A percentile compares a stretch with the other conserved stretches of the same genome.
Conservation (phyloP, 345 rosid species). For the Rhizophora apiculata region DNA sequence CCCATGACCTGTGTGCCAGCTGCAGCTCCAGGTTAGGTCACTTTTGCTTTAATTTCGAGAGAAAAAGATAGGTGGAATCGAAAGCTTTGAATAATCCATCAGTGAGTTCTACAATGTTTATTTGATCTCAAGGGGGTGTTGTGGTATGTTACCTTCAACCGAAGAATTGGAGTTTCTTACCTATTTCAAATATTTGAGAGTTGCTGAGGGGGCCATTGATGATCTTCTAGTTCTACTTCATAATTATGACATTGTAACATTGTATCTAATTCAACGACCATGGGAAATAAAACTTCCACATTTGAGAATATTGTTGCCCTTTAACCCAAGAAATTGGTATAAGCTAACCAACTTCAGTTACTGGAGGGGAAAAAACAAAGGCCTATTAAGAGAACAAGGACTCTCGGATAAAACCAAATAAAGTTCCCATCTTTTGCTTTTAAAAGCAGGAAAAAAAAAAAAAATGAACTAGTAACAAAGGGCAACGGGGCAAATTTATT, state of each 20-base stretch:
- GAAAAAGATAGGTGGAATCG: too few species aligned
- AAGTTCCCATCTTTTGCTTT: constrained; percentile 9
- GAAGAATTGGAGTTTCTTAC: too few species aligned
- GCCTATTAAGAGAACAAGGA: background rate
- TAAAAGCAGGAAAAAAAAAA: background rate
- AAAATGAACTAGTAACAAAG: too few species aligned
- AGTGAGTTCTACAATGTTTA: too few species aligned
- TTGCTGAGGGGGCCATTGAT: too few species aligned
- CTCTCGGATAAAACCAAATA: background rate
- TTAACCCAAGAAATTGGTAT: background rate
- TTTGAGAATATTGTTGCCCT: background rate
- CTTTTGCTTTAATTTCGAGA: background rate
- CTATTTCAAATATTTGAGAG: too few species aligned
- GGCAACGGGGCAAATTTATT: constrained; percentile 27
- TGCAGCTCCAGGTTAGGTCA: background rate
- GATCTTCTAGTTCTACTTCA: constrained; percentile 15
- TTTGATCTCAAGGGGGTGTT: too few species aligned
- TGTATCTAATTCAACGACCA: constrained; percentile 24
- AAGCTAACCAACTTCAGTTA: background rate
- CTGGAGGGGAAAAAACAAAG: too few species aligned
- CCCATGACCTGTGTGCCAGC: background rate
- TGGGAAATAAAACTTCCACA: constrained; percentile 20
- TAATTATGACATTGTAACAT: constrained; percentile 18
- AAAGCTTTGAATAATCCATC: too few species aligned
- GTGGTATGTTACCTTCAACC: too few species aligned